These are phyloP conservation scores for Talaromyces pinophilus DNA, from an alignment of 2,329 filamentous ascomycete species.

Conservation along the genomic window DNA sequence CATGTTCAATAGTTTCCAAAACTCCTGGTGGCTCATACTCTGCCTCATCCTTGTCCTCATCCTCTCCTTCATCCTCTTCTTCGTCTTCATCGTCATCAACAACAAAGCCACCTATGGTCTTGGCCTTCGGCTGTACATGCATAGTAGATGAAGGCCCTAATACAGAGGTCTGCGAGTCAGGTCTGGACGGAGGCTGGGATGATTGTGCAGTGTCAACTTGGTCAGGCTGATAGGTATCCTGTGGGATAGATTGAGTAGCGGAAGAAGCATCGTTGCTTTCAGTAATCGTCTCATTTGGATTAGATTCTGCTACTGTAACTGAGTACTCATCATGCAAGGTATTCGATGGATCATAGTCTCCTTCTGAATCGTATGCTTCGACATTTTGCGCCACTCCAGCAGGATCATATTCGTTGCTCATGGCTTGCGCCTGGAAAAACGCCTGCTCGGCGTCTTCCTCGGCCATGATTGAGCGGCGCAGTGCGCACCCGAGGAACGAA, in stretches of 20 bases:
- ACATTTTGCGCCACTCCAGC: slow-evolving; percentile 54
- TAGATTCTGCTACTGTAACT: slow-evolving; percentile 34
- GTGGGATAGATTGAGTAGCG: slow-evolving; percentile 27
- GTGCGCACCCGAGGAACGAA: slow-evolving; percentile 25
- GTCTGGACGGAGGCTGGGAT: slow-evolving; percentile 37
- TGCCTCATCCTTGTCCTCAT: slow-evolving; percentile 51
- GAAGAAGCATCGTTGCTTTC: slow-evolving; percentile 31
- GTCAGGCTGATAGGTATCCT: slow-evolving; percentile 17
- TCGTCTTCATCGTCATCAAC: slow-evolving; percentile 63
- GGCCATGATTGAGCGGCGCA: slow-evolving; percentile 44
- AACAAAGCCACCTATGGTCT: slow-evolving; percentile 63
- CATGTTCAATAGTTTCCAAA: slow-evolving; percentile 51
- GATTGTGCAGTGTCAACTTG: slow-evolving; percentile 29
- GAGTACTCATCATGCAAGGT: slow-evolving; percentile 46
- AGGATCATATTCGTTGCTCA: slow-evolving; percentile 44
- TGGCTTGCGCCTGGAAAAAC: slow-evolving; percentile 54
- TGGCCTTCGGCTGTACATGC: slow-evolving; percentile 46
- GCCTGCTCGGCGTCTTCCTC: slow-evolving; percentile 57
- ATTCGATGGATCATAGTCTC: slow-evolving; percentile 59
- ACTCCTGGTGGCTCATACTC: slow-evolving; percentile 58
- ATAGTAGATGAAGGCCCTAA: slow-evolving; percentile 36
- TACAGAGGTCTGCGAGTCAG: slow-evolving; percentile 39
- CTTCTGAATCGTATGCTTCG: slow-evolving; percentile 57
- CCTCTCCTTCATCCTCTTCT: slow-evolving; percentile 50
- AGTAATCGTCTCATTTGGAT: slow-evolving; percentile 29